Percentiles rank a stretch among this genome's conserved stretches.
Evolutionary conservation across 2,329 filamentous ascomycete genomes (phyloP).

Genomic region (Tolypocladium tundrense): DNA sequence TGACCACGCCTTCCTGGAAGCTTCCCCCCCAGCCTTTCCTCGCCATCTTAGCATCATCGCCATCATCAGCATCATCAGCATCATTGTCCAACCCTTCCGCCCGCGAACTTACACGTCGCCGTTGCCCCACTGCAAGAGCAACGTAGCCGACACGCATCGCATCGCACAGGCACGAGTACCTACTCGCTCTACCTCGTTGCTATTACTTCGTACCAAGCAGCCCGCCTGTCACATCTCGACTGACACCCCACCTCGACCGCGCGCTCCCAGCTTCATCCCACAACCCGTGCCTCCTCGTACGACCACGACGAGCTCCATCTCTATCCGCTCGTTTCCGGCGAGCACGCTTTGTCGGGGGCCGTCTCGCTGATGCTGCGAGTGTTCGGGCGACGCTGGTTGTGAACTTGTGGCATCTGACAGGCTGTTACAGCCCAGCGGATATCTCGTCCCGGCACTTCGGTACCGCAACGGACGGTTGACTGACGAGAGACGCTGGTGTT

Average conservation of each 20-base stretch:
- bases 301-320: neutral
- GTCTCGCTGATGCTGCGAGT: neutral
- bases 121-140: no score
- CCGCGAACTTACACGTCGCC: no score
- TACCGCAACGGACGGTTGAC: neutral
- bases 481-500: neutral
- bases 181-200: neutral
- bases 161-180: neutral
- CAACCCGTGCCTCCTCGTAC: no score
- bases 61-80: neutral
- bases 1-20: no score
- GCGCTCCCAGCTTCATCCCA: neutral
- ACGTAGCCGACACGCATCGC: neutral
- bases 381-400: neutral
- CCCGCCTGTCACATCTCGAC: neutral
- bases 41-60: neutral
- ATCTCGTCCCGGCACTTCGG: neutral
- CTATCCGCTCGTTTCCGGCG: neutral
- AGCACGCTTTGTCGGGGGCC: neutral
- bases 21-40: no score
- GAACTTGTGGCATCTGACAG: neutral
- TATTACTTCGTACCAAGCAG: neutral
- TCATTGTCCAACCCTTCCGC: neutral
- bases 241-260: neutral
- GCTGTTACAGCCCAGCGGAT: neutral